A percentile compares a stretch with the other conserved stretches of the same genome.
Evolutionary conservation across 2,329 filamentous ascomycete species (phyloP).

Genomic region (Fusarium sp.): DNA sequence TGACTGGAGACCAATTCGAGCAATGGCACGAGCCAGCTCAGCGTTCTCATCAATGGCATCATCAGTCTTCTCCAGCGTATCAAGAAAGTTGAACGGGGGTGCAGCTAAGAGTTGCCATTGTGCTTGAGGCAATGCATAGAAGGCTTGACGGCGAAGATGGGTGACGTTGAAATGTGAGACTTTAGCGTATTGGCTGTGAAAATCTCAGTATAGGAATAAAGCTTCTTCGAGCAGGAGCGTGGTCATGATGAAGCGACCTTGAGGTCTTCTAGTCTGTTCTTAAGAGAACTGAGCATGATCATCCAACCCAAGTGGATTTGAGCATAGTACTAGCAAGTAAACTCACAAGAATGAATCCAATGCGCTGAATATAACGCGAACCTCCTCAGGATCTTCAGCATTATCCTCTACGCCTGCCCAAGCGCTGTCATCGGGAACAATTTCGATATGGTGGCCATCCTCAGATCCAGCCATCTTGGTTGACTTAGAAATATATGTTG

Average conservation of each 20-base stretch:
- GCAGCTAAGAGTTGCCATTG: slow-evolving; percentile 87
- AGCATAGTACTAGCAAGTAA: slow-evolving; percentile 4
- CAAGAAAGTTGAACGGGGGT: slow-evolving; percentile 84
- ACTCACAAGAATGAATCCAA: slow-evolving; percentile 80
- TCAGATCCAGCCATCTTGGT: slow-evolving; percentile 36
- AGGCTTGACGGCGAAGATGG: slow-evolving; percentile 88
- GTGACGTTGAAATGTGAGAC: slow-evolving; percentile 91
- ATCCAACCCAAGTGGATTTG: not conserved
- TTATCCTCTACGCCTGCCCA: slow-evolving; percentile 75
- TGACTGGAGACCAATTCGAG: slow-evolving; percentile 74
- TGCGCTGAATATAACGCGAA: slow-evolving; percentile 81
- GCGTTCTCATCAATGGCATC: slow-evolving; percentile 91
- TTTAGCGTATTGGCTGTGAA: slow-evolving; percentile 81
- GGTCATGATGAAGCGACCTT: not conserved
- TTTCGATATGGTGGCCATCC: slow-evolving; percentile 36
- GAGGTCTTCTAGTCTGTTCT: not conserved
- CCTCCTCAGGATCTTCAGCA: slow-evolving; percentile 82
- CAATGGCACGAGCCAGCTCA: slow-evolving; percentile 82
- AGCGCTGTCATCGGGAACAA: slow-evolving; percentile 53
- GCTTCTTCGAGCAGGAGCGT: no score
- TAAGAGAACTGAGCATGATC: not conserved
- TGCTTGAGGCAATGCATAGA: slow-evolving; percentile 86
- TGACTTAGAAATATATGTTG: slow-evolving; percentile 18
- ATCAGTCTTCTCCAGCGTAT: slow-evolving; percentile 83
- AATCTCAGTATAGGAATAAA: slow-evolving; percentile 27